Evolutionary conservation across 805 yeast genomes (phyloP).

Genomic region (Candida easanensis): DNA sequence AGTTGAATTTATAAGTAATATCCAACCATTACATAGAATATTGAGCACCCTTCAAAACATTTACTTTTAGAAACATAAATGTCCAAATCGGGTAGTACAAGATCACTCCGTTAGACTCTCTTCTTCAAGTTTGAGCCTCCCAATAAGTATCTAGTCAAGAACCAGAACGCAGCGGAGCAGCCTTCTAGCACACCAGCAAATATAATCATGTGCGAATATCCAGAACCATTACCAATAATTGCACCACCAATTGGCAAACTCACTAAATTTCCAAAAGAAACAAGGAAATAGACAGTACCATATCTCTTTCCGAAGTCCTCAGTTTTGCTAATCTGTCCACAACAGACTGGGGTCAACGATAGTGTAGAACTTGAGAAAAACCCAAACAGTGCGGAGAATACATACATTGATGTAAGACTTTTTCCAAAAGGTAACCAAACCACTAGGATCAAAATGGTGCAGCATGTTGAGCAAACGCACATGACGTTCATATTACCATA

Average conservation of each 20-base stretch:
- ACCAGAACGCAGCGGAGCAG: conserved; percentile 14
- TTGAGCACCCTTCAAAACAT: too few species aligned
- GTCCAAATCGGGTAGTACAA: too few species aligned
- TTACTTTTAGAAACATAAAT: too few species aligned
- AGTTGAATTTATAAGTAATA: too few species aligned
- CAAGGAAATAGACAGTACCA: conserved; percentile 57
- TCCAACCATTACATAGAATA: too few species aligned
- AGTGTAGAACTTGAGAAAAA: conserved; percentile 60
- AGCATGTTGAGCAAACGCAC: conserved; percentile 38
- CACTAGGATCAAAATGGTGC: conserved; percentile 46
- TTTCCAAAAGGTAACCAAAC: conserved; percentile 71
- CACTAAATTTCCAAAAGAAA: conserved; percentile 46
- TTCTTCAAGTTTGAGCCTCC: conserved; percentile 9
- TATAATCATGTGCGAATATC: conserved; percentile 41
- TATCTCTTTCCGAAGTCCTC: conserved; percentile 65
- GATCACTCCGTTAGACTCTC: not conserved
- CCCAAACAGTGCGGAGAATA: conserved; percentile 55
- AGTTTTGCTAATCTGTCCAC: conserved; percentile 62
- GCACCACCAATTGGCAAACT: conserved; percentile 51
- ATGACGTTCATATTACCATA: conserved; percentile 36
- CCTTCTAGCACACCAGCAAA: conserved; percentile 29
- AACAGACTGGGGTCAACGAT: conserved; percentile 65
- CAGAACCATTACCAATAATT: conserved; percentile 35
- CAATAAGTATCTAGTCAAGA: conserved; percentile 12
- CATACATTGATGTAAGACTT: conserved; percentile 40